These are phyloP conservation scores for Chaetomium olivaceum DNA, from an alignment of 2,329 filamentous ascomycete species.

Conservation along the genomic window DNA sequence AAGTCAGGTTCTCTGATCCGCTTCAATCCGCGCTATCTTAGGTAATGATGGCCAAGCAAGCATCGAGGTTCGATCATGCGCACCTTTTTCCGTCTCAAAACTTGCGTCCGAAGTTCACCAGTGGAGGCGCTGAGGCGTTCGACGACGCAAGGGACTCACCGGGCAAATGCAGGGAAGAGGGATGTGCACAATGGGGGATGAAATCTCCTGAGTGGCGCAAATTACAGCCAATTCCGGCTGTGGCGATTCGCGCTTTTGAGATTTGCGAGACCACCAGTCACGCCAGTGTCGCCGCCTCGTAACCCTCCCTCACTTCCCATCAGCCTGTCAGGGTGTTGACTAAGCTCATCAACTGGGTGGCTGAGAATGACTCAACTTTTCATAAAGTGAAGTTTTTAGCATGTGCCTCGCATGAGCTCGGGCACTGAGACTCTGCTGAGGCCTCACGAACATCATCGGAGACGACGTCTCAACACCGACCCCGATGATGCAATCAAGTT, in stretches of 20 bases:
- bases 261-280: neutral
- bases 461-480: neutral
- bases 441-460: neutral
- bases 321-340: neutral
- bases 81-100: neutral
- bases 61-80: neutral
- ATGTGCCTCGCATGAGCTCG: too few species aligned
- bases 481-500: neutral
- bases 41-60: neutral
- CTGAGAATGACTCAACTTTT: slow-evolving; percentile 4
- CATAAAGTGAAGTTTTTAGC: neutral
- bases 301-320: neutral
- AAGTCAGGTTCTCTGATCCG: neutral
- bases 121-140: neutral
- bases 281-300: neutral
- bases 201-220: slow-evolving; percentile 10
- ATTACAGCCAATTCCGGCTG: slow-evolving; percentile 12
- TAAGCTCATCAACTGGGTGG: neutral
- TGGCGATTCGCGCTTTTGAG: slow-evolving; percentile 5
- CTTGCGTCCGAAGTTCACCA: neutral
- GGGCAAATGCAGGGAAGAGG: neutral
- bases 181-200: neutral
- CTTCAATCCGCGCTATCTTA: neutral
- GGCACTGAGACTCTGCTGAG: neutral
- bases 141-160: neutral